Evolutionary conservation across 2,329 filamentous ascomycete genomes (phyloP), one percentile per base, ranked within the genome.

Genomic region (Rhinocladiella mackenziei): DNA sequence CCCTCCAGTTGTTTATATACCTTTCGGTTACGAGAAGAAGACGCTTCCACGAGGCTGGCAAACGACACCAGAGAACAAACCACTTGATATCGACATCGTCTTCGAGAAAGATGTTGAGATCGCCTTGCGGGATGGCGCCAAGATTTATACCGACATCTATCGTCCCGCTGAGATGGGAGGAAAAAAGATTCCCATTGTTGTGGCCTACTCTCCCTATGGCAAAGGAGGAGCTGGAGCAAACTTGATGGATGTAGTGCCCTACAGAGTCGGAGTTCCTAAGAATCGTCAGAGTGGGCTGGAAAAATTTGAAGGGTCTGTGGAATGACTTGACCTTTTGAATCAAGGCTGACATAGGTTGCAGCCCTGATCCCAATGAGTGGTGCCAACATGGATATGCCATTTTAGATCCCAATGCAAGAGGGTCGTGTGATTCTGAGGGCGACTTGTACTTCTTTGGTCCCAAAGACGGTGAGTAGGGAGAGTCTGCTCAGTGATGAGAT

Each of bases 381-480:
- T 54, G 51, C 5, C 18, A 30, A 2, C 41, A 56, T 13, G 59
- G 59, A 2, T 64, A 62, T 38, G 61, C 61, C 3, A 49, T 64
- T 18, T 43, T 62, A 15, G 56, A 63, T 34, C 47, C 58, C 11
- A 60, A 64, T 39, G 54, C 59, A 1, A 45, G 61, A 8, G 61
- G 61, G 1, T 41, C 51, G 5, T 55, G 50, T 9, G 45, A 61
- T 18, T 59, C 57, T 2, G 61, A 62, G 23, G 60, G 61, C 2
- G 39, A 58, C 36, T 58, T 69, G 10, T 53, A 51, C 0, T 58
- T 68, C 9, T 66, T 69, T 59, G 69, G 69, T 2, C 58, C 61
- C 0, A 67, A 71, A 48, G 69, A 72, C 10, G 46, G 42, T 33
- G n/a, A n/a, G n/a, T n/a, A n/a, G n/a, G n/a, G n/a, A n/a, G n/a